A percentile compares a stretch with the other conserved stretches of the same genome.
Evolutionary conservation across 1,284 basidiomycete genomes (phyloP).

Genomic region (Trichosporon sp.): DNA sequence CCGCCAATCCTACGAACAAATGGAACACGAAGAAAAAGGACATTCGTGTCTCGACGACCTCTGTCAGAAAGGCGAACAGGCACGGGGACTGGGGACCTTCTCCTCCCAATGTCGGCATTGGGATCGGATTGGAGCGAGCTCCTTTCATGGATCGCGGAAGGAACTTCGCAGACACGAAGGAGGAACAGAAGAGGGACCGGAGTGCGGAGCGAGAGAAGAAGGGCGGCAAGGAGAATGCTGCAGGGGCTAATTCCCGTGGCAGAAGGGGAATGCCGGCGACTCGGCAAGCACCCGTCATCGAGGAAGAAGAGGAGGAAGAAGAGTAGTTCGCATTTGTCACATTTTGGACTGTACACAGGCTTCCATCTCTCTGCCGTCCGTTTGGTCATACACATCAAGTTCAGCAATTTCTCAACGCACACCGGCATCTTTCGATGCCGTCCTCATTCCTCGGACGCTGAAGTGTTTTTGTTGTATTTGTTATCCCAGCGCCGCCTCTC

Average conservation of each 20-base stretch:
- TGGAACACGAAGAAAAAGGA: conserved; percentile 7
- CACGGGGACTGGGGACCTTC: neutral
- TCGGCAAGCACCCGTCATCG: conserved; percentile 18
- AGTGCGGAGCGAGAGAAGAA: conserved; percentile 7
- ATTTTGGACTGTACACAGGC: neutral
- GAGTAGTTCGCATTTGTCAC: conserved; percentile 3
- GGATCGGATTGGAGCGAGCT: neutral
- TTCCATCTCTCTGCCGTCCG: neutral
- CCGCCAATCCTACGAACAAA: neutral
- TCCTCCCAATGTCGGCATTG: neutral
- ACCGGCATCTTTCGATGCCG: neutral
- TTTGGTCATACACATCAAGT: neutral
- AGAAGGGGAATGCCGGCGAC: neutral
- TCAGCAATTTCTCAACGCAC: neutral
- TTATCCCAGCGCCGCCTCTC: neutral
- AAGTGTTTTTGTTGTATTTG: neutral
- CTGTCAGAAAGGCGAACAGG: neutral
- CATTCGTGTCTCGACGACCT: neutral
- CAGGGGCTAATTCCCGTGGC: neutral
- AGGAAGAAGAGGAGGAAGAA: conserved; percentile 32
- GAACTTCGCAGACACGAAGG: neutral
- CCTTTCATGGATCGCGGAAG: neutral
- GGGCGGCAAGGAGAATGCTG: neutral
- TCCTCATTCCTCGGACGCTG: neutral
- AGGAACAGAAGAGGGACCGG: neutral